Evolutionary conservation across 1,284 basidiomycete genomes (phyloP).

Genomic region (Fomitopsis schrenkii): DNA sequence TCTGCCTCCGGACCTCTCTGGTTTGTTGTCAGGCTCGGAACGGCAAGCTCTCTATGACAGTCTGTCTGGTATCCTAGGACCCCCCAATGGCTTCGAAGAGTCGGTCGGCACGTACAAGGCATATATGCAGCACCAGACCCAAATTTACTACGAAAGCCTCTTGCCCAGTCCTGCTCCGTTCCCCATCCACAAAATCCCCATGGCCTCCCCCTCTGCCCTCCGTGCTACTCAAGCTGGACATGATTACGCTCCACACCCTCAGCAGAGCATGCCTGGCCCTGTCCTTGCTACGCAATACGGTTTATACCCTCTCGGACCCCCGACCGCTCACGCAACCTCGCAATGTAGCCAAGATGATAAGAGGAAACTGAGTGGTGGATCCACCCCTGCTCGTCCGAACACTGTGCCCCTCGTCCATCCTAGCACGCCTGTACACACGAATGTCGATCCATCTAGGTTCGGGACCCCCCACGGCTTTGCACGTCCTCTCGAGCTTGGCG

Average conservation of each 20-base stretch:
- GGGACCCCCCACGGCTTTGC: slow-evolving; percentile 3
- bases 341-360: neutral
- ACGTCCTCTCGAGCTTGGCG: slow-evolving; percentile 17
- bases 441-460: neutral
- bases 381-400: neutral
- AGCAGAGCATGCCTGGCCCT: neutral
- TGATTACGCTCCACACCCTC: neutral
- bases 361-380: neutral
- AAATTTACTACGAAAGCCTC: slow-evolving; percentile 40
- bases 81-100: slow-evolving; percentile 44
- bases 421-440: neutral
- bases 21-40: slow-evolving; percentile 38
- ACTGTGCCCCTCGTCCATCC: neutral
- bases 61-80: slow-evolving; percentile 44
- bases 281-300: neutral
- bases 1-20: slow-evolving; percentile 13
- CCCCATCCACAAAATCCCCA: slow-evolving; percentile 3
- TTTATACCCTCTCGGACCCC: neutral
- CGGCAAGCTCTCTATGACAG: slow-evolving; percentile 48
- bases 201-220: neutral
- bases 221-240: slow-evolving; percentile 5
- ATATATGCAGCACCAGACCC: slow-evolving; percentile 46
- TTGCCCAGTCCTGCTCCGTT: slow-evolving; percentile 13
- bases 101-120: slow-evolving; percentile 48
- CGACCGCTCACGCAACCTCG: neutral